Percentiles rank a stretch among this genome's conserved stretches.
Conservation (phyloP, 1,139 yeast genomes). For the Magnusiomyces ingens region DNA sequence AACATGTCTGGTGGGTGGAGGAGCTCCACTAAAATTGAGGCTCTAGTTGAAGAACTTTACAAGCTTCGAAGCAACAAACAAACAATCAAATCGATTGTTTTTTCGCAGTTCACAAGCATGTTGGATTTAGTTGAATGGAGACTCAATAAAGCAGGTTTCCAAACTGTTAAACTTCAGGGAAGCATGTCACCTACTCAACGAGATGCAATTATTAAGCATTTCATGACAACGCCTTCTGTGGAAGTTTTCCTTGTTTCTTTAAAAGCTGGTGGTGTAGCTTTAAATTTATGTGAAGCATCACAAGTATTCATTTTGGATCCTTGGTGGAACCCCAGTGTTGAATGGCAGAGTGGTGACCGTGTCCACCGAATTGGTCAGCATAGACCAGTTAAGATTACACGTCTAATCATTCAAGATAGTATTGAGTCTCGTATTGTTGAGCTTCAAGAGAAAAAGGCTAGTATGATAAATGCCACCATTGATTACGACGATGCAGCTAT, state of each 20-base stretch:
- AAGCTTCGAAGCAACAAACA: constrained; percentile 76
- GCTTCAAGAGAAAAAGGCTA: constrained; percentile 92
- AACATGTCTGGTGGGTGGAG: constrained; percentile 83
- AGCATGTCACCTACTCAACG: constrained; percentile 95
- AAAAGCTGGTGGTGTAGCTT: constrained; percentile 98
- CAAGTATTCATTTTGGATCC: constrained; percentile 94
- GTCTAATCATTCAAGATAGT: constrained; percentile 91
- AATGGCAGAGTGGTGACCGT: constrained; percentile 97
- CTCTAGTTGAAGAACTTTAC: constrained; percentile 86
- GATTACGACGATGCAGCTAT: constrained; percentile 89
- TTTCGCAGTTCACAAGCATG: constrained; percentile 96
- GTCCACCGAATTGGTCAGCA: constrained; percentile 96
- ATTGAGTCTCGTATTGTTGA: constrained; percentile 95
- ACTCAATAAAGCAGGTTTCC: constrained; percentile 84
- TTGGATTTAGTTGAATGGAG: constrained; percentile 94
- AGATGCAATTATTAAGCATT: constrained; percentile 81
- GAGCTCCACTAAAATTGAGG: constrained; percentile 94
- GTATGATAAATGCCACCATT: constrained; percentile 94
- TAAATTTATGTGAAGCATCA: constrained; percentile 92
- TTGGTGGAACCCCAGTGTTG: constrained; percentile 99
- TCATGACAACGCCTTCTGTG: constrained; percentile 85
- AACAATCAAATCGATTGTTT: constrained; percentile 91
- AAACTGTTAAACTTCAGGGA: constrained; percentile 89
- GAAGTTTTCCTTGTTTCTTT: constrained; percentile 91
- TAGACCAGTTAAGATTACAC: constrained; percentile 87